These are phyloP conservation scores for Leptoxyphium fumago DNA, from an alignment of 2,329 filamentous ascomycete species.

Conservation along the genomic window DNA sequence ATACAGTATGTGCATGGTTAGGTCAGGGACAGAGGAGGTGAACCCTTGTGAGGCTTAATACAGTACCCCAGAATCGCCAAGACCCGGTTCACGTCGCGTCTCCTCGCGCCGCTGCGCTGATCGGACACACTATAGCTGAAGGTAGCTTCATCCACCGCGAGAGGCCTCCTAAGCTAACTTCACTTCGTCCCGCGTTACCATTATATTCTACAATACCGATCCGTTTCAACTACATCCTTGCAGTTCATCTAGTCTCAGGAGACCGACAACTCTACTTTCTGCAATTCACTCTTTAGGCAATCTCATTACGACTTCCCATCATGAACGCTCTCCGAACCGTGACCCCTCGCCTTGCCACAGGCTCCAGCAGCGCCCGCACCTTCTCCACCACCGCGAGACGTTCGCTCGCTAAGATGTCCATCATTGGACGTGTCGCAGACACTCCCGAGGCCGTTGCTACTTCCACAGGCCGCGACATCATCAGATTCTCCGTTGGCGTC, in stretches of 20 bases:
- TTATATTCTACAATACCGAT: too few relatives aligned
- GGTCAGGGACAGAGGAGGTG: too few relatives aligned
- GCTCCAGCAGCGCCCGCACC: constrained; percentile 39
- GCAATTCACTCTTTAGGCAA: constrained; percentile 1
- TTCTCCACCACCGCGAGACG: constrained; percentile 58
- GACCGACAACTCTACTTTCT: constrained; percentile 2
- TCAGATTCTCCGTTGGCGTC: constrained; percentile 65
- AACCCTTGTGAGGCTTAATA: too few relatives aligned
- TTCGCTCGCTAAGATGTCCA: constrained; percentile 61
- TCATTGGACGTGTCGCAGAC: constrained; percentile 73
- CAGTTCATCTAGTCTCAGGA: not conserved
- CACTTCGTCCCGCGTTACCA: too few relatives aligned
- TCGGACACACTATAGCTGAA: too few relatives aligned
- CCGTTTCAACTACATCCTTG: too few relatives aligned
- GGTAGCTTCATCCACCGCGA: too few relatives aligned
- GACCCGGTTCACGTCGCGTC: too few relatives aligned
- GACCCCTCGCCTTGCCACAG: constrained; percentile 27
- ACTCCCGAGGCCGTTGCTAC: constrained; percentile 62
- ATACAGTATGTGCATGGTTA: too few relatives aligned
- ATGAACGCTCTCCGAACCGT: constrained; percentile 24
- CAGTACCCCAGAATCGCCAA: too few relatives aligned
- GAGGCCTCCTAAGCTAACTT: too few relatives aligned
- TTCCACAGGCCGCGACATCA: constrained; percentile 54
- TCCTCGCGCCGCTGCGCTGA: too few relatives aligned
- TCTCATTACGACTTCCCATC: not conserved